Conservation (phyloP, 495 filamentous ascomycete species). For the Neurospora hispaniola region DNA sequence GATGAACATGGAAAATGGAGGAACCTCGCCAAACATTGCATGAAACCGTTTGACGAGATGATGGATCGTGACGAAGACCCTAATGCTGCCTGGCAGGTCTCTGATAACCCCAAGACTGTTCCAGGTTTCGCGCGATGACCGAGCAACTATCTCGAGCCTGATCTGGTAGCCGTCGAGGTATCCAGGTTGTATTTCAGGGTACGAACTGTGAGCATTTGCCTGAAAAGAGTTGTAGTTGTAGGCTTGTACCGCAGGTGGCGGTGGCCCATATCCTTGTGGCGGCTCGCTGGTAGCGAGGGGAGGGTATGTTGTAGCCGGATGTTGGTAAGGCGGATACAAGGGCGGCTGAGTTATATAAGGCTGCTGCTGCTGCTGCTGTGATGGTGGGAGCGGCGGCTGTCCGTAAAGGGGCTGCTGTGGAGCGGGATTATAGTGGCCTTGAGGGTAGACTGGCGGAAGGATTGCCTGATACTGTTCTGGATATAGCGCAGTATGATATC, state of each 20-base stretch:
- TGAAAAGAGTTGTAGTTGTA: slow-evolving; percentile 20
- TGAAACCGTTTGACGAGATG: slow-evolving; percentile 46
- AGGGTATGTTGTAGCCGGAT: slow-evolving; percentile 11
- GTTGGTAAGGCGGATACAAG: slow-evolving; percentile 18
- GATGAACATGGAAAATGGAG: slow-evolving; percentile 49
- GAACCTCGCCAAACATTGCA: slow-evolving; percentile 42
- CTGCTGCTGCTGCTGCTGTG: slow-evolving; percentile 3
- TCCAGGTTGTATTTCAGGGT: slow-evolving; percentile 3
- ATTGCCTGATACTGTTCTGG: slow-evolving; percentile 22
- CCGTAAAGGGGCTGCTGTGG: slow-evolving; percentile 22
- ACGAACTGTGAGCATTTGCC: slow-evolving; percentile 10
- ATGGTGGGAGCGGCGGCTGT: slow-evolving; percentile 1
- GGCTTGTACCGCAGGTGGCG: slow-evolving; percentile 11
- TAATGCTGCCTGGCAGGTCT: slow-evolving; percentile 50
- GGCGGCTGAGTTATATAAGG: slow-evolving; percentile 17
- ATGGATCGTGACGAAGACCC: slow-evolving; percentile 53
- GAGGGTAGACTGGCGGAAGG: slow-evolving; percentile 13
- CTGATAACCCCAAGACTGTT: slow-evolving; percentile 46
- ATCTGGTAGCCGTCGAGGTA: slow-evolving; percentile 32
- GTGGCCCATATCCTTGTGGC: slow-evolving; percentile 9
- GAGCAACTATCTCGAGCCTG: slow-evolving; percentile 49
- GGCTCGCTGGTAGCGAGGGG: slow-evolving; percentile 11
- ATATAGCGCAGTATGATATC: slow-evolving; percentile 29
- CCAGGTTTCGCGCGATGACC: slow-evolving; percentile 53
- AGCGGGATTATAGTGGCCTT: slow-evolving; percentile 23